Base-by-base conservation (phyloP, 2,329 filamentous ascomycete genomes). In the Xylaria sp. region DNA sequence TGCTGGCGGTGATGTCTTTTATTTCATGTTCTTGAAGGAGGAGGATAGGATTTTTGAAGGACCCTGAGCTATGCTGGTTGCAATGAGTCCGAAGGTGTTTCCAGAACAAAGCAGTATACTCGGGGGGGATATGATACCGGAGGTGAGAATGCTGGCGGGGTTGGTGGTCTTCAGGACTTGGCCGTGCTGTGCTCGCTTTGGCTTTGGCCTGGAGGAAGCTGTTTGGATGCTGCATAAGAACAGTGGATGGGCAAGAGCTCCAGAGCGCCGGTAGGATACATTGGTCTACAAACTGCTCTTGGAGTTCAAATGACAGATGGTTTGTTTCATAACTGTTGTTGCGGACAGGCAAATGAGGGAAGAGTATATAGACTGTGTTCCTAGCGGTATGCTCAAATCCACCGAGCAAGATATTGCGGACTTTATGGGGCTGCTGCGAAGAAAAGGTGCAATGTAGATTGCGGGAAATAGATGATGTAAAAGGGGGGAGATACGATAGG, bases 11-110 rank as follows among this genome's bases (percentile, higher is more conserved):
- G n/a, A n/a, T n/a, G n/a, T n/a, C n/a, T n/a, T n/a, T n/a, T n/a
- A n/a, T n/a, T n/a, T n/a, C 40, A 51, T 51, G 25, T n/a, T 51
- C 40, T 51, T 51, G 40, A 38, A 51, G 25, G 40, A 51, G 3
- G n/a, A 51, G 2, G 25, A 51, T 38, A 51, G 40, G 40, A 25
- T 8, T 23, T 23, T 7, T 5, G 40, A 51, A 51, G n/a, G 38
- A 51, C 2, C n/a, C n/a, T n/a, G n/a, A n/a, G n/a, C 9, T 15
- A 25, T 23, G 11, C 11, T 51, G 15, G 9, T 51, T 51, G 40
- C 40, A n/a, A n/a, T n/a, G n/a, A n/a, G 40, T 38, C 23, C 11
- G 38, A 51, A 8, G 11, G n/a, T 8, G n/a, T 8, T 7, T 51
- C 40, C 23, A n/a, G n/a, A 23, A 25, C 25, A 15, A 51, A 14